Base-by-base conservation (phyloP, 1,139 yeast genomes). In the Lipomyces yarrowii region DNA sequence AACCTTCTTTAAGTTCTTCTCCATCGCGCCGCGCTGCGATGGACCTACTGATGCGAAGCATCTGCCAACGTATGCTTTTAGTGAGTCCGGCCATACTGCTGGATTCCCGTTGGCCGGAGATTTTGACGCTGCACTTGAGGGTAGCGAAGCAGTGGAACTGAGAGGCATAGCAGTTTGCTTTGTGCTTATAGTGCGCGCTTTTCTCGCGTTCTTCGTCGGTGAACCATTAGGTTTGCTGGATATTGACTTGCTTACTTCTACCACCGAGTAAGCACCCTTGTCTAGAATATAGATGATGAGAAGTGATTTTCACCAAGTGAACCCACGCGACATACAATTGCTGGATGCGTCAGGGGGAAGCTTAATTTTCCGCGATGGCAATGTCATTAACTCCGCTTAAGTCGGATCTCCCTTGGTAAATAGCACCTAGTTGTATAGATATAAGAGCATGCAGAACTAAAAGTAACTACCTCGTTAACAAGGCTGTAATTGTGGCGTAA, bases 21-120 rank as follows among this genome's bases (percentile, higher is more conserved):
- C 69, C 56, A 62, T 56, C 39, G 52, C 57, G 39, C 62, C 55
- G 15, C 64, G 63, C 57, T 64, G 64, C 26, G 64, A 54, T 3
- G 68, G 64, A 32, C 46, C 18, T 10, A 55, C 60, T 23, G 63
- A 42, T 13, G 61, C 74, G 68, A 85, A 84, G 59, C 86, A 81
- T 10, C 78, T 71, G 23, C 80, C 78, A 7, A 86, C 85, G 71
- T 85, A 86, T 46, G 74, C 73, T 73, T 79, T 85, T 62, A 83
- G 77, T 2, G 81, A 73, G 15, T 76, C 79, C 0, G 88, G 88
- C 87, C 87, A 84, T 15, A 39, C 57, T 7, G 56, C 35, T 11
- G 52, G 39, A 33, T 37, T 26, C 23, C 52, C 39, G 26, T 42
- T 21, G 21, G 51, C 32, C n/a, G 57, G 46, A 21, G 60, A 32